A percentile compares a stretch with the other conserved stretches of the same genome.
These are phyloP conservation scores for Eleusine indica DNA, from an alignment of 176 grass and related monocot genomes.

Conservation along the genomic window DNA sequence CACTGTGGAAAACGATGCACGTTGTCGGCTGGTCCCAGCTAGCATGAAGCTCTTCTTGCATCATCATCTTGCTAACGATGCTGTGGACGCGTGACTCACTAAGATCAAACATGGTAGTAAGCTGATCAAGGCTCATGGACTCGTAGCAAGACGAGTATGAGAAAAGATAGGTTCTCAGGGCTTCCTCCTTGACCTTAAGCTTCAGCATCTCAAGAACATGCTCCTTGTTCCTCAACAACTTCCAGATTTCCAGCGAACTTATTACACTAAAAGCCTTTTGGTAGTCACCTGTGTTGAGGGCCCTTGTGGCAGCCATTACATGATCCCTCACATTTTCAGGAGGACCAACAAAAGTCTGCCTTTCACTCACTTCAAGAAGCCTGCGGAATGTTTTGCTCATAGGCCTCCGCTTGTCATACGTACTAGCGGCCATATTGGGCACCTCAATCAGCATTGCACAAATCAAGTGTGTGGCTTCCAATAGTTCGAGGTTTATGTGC, in stretches of 20 bases:
- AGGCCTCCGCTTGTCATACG: constrained; percentile 71
- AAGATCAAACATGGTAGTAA: constrained; percentile 88
- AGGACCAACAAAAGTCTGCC: constrained; percentile 90
- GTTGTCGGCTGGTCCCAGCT: constrained; percentile 93
- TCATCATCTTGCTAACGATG: constrained; percentile 94
- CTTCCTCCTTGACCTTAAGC: constrained; percentile 88
- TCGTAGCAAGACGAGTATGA: constrained; percentile 76
- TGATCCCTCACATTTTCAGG: constrained; percentile 93
- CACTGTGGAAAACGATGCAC: constrained; percentile 88
- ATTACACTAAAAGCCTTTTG: constrained; percentile 69
- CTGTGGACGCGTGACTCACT: constrained; percentile 70
- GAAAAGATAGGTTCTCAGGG: constrained; percentile 87
- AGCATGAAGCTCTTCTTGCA: constrained; percentile 84
- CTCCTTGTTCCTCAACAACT: constrained; percentile 84
- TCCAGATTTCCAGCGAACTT: constrained; percentile 80
- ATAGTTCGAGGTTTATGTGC: constrained; percentile 97
- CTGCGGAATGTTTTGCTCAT: constrained; percentile 91
- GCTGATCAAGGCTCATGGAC: constrained; percentile 73
- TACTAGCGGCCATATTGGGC: constrained; percentile 78
- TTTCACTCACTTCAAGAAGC: constrained; percentile 90
- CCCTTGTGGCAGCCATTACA: constrained; percentile 89
- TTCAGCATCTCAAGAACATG: constrained; percentile 83
- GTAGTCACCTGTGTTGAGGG: constrained; percentile 75
- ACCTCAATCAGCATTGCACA: constrained; percentile 98
- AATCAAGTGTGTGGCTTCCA: constrained; percentile 88